A percentile compares a stretch with the other conserved stretches of the same genome.
phyloP scores from a whole-genome alignment of 345 rosid species.

The Citrus inodora region DNA sequence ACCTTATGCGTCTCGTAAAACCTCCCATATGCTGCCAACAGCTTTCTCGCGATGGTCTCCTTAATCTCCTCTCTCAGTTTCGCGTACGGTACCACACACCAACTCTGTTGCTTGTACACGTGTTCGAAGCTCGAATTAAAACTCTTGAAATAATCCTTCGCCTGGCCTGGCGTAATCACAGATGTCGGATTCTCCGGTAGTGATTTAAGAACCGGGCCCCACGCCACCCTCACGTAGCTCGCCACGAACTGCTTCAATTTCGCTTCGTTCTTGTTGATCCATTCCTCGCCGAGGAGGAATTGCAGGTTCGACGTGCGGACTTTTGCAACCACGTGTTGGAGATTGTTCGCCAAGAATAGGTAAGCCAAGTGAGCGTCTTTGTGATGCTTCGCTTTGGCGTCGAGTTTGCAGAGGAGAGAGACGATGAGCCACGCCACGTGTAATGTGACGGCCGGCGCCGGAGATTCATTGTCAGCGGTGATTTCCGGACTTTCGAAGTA shows the following conservation, averaged over 20 bases:
- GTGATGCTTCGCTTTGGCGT: conserved; percentile 55
- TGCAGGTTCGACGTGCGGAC: conserved; percentile 49
- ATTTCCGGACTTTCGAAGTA: conserved; percentile 30
- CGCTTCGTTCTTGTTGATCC: conserved; percentile 47
- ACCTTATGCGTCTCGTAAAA: conserved; percentile 44
- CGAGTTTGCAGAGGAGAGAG: conserved; percentile 63
- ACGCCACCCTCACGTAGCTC: conserved; percentile 54
- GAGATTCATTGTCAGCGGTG: conserved; percentile 1
- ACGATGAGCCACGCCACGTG: conserved; percentile 58
- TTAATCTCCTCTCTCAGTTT: conserved; percentile 56
- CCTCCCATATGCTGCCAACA: conserved; percentile 42
- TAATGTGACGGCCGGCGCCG: conserved; percentile 33
- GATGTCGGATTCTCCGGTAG: conserved; percentile 45
- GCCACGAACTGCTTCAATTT: conserved; percentile 48
- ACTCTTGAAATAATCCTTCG: conserved; percentile 33
- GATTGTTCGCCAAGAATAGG: conserved; percentile 71
- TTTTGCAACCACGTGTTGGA: conserved; percentile 45
- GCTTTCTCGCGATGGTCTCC: conserved; percentile 34
- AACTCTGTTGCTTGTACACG: conserved; percentile 46
- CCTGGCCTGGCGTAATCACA: conserved; percentile 30
- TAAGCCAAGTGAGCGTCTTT: conserved; percentile 46
- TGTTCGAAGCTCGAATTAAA: conserved; percentile 56
- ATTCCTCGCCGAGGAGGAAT: conserved; percentile 54
- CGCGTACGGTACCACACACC: conserved; percentile 42
- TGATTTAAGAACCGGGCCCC: conserved; percentile 40